Percentiles rank a stretch among this genome's conserved stretches.
Conservation (phyloP, 257 asterid species). For the Salvia hispanica region DNA sequence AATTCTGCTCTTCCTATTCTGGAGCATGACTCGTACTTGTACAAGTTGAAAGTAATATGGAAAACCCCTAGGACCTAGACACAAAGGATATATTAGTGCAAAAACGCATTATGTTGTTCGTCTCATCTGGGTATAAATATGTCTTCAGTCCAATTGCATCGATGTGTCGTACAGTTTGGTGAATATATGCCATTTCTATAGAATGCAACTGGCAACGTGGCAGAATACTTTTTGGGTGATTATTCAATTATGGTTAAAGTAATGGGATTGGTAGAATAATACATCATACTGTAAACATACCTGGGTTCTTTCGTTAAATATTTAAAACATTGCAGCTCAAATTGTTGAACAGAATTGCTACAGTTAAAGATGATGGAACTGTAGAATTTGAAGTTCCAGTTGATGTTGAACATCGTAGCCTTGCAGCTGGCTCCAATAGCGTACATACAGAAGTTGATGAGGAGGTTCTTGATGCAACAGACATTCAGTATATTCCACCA, state of each 20-base stretch:
- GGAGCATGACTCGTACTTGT: neutral
- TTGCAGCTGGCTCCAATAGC: conserved; percentile 46
- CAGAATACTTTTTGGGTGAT: conserved; percentile 13
- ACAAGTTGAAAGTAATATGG: neutral
- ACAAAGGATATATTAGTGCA: neutral
- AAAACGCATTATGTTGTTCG: neutral
- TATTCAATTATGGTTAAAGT: conserved; percentile 3
- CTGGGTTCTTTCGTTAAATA: conserved; percentile 42
- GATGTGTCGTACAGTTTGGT: conserved; percentile 2
- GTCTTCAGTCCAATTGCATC: conserved; percentile 11
- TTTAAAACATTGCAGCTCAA: conserved; percentile 80
- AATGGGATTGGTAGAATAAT: conserved; percentile 29
- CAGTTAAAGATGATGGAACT: conserved; percentile 87
- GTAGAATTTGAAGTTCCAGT: conserved; percentile 88
- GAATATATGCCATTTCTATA: conserved; percentile 11
- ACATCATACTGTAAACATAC: conserved; percentile 34
- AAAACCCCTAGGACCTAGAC: neutral
- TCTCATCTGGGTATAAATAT: conserved; percentile 2
- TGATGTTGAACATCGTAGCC: conserved; percentile 57
- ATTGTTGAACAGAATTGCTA: conserved; percentile 90
- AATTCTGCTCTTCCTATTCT: neutral
- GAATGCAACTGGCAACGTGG: conserved; percentile 5
- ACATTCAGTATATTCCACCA: conserved; percentile 73
- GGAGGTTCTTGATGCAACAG: conserved; percentile 61
- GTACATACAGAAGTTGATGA: conserved; percentile 53